Conservation (phyloP, 2,329 filamentous ascomycete species). For the Ophiosphaerella herpotricha region DNA sequence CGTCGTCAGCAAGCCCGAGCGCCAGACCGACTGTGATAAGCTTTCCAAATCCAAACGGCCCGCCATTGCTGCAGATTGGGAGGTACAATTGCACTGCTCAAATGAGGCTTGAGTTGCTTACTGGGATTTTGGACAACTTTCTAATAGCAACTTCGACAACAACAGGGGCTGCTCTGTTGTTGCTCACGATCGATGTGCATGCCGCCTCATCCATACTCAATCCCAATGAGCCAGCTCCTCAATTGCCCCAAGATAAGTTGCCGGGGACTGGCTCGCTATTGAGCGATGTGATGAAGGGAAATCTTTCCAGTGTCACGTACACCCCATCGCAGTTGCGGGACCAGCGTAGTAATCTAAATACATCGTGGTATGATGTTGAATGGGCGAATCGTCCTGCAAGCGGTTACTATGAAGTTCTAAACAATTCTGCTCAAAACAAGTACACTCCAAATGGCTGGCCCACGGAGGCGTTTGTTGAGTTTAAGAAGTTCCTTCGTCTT, state of each 20-base stretch:
- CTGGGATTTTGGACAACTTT: constrained; percentile 57
- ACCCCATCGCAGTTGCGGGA: constrained; percentile 54
- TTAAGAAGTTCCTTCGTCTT: constrained; percentile 58
- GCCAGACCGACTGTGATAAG: constrained; percentile 19
- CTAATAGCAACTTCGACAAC: constrained; percentile 59
- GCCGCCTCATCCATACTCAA: constrained; percentile 49
- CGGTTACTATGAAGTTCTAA: constrained; percentile 58
- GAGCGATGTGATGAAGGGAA: constrained; percentile 53
- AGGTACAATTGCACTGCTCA: constrained; percentile 58
- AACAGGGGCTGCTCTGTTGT: constrained; percentile 58
- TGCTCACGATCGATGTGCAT: constrained; percentile 64
- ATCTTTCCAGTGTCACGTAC: constrained; percentile 59
- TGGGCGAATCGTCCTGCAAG: constrained; percentile 51
- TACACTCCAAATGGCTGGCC: constrained; percentile 67
- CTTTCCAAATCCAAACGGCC: constrained; percentile 24
- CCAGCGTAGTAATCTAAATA: constrained; percentile 62
- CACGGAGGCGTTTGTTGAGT: constrained; percentile 62
- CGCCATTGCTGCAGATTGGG: constrained; percentile 54
- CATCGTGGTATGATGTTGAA: constrained; percentile 58
- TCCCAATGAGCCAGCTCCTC: constrained; percentile 50
- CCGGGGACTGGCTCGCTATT: constrained; percentile 53
- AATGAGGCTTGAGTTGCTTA: constrained; percentile 57
- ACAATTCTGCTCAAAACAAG: constrained; percentile 39
- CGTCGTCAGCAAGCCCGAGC: constrained; percentile 12
- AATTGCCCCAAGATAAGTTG: constrained; percentile 49